Percentiles rank a stretch among this genome's conserved stretches.
Evolutionary conservation across 441 rosid species (phyloP).

Genomic region (Adansonia madagascariensis): DNA sequence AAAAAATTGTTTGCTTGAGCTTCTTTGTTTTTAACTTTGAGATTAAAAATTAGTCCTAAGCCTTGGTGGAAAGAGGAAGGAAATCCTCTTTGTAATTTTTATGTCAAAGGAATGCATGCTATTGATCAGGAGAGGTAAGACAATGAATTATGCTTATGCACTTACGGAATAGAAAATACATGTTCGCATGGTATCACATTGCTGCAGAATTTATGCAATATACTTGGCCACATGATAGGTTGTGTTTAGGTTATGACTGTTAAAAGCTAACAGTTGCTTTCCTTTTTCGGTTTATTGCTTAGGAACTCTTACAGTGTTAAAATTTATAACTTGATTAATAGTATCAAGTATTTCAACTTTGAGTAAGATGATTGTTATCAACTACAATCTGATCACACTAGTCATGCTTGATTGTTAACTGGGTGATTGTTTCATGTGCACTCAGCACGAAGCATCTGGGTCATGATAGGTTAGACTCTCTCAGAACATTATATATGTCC

Average conservation of each 20-base stretch:
- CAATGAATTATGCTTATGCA: slow-evolving; percentile 1
- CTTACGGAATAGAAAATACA: not conserved
- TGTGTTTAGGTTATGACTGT: not conserved
- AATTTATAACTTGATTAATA: not conserved
- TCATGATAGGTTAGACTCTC: not conserved
- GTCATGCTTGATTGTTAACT: not conserved
- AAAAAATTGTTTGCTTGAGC: slow-evolving; percentile 4
- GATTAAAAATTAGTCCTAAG: not conserved
- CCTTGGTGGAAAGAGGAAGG: slow-evolving; percentile 15
- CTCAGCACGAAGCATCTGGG: not conserved
- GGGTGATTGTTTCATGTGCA: not conserved
- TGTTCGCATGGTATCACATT: not conserved
- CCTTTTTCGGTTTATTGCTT: slow-evolving; percentile 7
- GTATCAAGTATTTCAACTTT: slow-evolving; percentile 8
- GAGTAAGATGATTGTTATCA: not conserved
- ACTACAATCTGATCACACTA: not conserved
- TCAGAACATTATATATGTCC: not conserved
- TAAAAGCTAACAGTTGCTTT: slow-evolving; percentile 6
- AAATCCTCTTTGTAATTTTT: slow-evolving; percentile 2
- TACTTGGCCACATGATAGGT: not conserved
- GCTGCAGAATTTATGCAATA: not conserved
- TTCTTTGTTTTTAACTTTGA: slow-evolving; percentile 19
- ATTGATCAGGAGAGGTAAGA: not conserved
- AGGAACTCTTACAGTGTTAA: not conserved
- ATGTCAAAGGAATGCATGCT: not conserved